These are phyloP conservation scores for Aspergillus luchuensis DNA, from an alignment of 2,329 filamentous ascomycete genomes.

Conservation along the genomic window DNA sequence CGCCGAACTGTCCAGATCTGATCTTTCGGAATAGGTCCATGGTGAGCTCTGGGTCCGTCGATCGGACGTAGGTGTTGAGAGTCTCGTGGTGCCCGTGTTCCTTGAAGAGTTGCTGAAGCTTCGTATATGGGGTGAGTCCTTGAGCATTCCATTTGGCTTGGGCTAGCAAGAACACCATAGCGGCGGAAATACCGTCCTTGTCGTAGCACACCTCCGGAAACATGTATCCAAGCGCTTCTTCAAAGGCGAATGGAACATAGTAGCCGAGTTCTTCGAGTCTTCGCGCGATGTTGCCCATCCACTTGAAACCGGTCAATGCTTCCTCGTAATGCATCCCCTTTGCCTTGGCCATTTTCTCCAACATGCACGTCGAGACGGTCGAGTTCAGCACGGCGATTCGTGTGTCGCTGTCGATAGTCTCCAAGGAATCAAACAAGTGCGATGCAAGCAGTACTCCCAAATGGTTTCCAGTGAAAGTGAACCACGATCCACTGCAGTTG, in stretches of 20 bases:
- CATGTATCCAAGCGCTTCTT: constrained; percentile 70
- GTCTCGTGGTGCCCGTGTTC: constrained; percentile 64
- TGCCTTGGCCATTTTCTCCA: constrained; percentile 56
- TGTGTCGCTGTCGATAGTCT: constrained; percentile 34
- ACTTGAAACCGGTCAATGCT: constrained; percentile 68
- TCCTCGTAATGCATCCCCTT: constrained; percentile 62
- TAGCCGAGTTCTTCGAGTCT: constrained; percentile 54
- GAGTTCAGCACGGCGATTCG: constrained; percentile 62
- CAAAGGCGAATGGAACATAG: constrained; percentile 60
- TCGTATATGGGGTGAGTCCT: constrained; percentile 58
- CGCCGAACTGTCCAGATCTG: constrained; percentile 46
- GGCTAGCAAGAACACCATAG: constrained; percentile 60
- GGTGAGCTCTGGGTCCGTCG: constrained; percentile 56
- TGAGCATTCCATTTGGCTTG: constrained; percentile 53
- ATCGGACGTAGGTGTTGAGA: constrained; percentile 65
- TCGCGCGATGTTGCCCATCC: constrained; percentile 64
- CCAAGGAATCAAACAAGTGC: constrained; percentile 54
- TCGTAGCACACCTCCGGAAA: constrained; percentile 63
- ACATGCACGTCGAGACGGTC: constrained; percentile 66
- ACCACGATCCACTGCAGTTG: constrained; percentile 52
- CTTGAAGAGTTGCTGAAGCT: constrained; percentile 59
- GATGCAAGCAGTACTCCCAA: constrained; percentile 63
- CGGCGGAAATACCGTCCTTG: constrained; percentile 65
- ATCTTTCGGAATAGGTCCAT: constrained; percentile 58
- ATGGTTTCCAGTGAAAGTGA: constrained; percentile 66